phyloP scores from a whole-genome alignment of 768 basidiomycete genomes.

The Scleroderma bovista region DNA sequence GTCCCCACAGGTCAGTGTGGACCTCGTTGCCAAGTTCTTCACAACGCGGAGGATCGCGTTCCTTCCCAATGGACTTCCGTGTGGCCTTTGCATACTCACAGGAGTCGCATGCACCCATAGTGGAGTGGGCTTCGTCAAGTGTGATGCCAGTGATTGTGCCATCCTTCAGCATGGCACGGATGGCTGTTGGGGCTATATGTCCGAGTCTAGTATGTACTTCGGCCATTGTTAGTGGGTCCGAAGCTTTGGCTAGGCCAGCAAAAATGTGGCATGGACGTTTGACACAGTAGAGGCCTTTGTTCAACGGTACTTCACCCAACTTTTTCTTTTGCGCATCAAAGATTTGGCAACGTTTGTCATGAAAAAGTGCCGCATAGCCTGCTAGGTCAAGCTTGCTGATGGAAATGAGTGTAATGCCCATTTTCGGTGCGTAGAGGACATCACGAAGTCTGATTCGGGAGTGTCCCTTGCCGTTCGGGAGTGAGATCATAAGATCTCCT shows the following conservation, averaged over 20 bases:
- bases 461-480: conserved; percentile 2
- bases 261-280: not conserved
- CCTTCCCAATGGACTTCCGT: conserved; percentile 3
- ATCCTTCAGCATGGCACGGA: not conserved
- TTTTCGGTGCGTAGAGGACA: not conserved
- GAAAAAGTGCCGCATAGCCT: conserved; percentile 2
- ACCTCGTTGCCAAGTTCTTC: too few relatives aligned
- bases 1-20: conserved; percentile 27
- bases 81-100: conserved; percentile 7
- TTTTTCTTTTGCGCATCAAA: not conserved
- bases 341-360: not conserved
- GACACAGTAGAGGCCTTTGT: not conserved
- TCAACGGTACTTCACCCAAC: conserved; percentile 2
- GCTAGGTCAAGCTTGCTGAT: conserved; percentile 1
- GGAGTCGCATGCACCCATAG: conserved; percentile 4
- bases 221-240: not conserved
- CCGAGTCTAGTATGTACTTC: not conserved
- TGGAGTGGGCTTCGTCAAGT: not conserved
- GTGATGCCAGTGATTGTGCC: not conserved
- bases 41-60: not conserved
- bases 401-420: conserved; percentile 2
- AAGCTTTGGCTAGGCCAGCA: not conserved
- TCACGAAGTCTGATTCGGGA: not conserved
- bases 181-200: not conserved
- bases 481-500: conserved; percentile 15